phyloP scores from a whole-genome alignment of 1,284 basidiomycete genomes.

The Leccinum angustisporum region DNA sequence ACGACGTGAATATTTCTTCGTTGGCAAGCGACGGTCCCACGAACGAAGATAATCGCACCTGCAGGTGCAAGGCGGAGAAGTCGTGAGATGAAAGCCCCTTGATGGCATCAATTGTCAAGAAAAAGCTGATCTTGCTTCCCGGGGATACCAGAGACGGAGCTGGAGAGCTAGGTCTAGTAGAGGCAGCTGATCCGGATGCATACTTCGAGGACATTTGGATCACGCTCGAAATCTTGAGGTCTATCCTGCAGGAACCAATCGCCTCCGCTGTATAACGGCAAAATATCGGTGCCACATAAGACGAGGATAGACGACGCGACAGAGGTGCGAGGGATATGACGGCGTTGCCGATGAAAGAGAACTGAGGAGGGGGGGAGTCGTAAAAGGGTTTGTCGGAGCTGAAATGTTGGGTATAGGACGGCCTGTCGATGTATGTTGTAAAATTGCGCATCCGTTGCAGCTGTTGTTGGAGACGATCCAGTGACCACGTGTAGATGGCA shows the following conservation, averaged over 20 bases:
- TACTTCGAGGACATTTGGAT: constrained; percentile 57
- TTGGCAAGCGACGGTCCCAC: constrained; percentile 66
- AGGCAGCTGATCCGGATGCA: constrained; percentile 56
- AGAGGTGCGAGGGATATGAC: constrained; percentile 83
- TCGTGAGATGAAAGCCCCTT: constrained; percentile 87
- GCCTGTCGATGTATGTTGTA: constrained; percentile 89
- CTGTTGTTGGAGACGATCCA: constrained; percentile 85
- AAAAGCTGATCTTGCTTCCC: constrained; percentile 81
- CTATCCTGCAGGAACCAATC: constrained; percentile 87
- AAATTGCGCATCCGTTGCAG: constrained; percentile 93
- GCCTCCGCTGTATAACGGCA: constrained; percentile 92
- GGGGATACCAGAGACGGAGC: constrained; percentile 60
- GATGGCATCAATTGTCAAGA: constrained; percentile 80
- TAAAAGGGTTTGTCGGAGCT: constrained; percentile 93
- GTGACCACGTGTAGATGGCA: constrained; percentile 89
- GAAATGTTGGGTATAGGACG: constrained; percentile 91
- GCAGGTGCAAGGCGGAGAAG: constrained; percentile 80
- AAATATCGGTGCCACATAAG: constrained; percentile 79
- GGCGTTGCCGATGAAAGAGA: constrained; percentile 90
- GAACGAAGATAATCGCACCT: constrained; percentile 81
- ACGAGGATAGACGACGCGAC: constrained; percentile 74
- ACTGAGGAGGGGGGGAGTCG: constrained; percentile 79
- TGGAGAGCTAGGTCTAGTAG: constrained; percentile 71
- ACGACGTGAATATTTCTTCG: constrained; percentile 83
- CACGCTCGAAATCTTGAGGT: constrained; percentile 76